A percentile compares a stretch with the other conserved stretches of the same genome.
Evolutionary conservation across 2,329 filamentous ascomycete species (phyloP).

Genomic region (Ophiostoma pallidulum): DNA sequence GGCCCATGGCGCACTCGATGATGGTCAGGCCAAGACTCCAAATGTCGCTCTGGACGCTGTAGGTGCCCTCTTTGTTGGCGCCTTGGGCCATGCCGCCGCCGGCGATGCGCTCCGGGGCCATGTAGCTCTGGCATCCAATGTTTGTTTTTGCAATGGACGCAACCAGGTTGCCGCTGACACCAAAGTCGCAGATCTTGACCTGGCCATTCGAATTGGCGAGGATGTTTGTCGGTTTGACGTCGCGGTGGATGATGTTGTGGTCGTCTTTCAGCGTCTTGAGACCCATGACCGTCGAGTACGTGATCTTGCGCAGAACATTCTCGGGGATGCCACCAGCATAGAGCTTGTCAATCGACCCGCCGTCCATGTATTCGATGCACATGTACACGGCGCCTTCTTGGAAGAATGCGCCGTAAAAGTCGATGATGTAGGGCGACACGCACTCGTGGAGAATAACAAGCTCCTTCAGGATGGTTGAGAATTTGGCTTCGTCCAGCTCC

Average conservation of each 20-base stretch:
- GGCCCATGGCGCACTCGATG: constrained; percentile 89
- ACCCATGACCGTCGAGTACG: constrained; percentile 80
- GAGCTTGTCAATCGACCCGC: constrained; percentile 92
- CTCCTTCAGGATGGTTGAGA: constrained; percentile 95
- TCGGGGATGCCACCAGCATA: constrained; percentile 89
- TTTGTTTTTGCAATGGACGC: constrained; percentile 98
- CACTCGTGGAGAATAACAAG: constrained; percentile 93
- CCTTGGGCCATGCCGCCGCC: constrained; percentile 69
- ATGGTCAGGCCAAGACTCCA: constrained; percentile 93
- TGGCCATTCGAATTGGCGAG: constrained; percentile 82
- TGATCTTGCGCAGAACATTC: constrained; percentile 78
- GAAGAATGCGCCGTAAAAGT: constrained; percentile 98
- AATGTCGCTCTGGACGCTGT: constrained; percentile 95
- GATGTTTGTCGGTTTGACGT: constrained; percentile 99
- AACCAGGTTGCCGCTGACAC: constrained; percentile 90
- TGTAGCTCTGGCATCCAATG: constrained; percentile 98
- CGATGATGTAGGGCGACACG: constrained; percentile 90
- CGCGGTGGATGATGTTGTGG: constrained; percentile 97
- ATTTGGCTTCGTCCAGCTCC: constrained; percentile 93
- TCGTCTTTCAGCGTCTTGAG: constrained; percentile 92
- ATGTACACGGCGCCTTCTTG: constrained; percentile 98
- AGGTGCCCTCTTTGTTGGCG: constrained; percentile 67
- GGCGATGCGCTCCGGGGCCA: constrained; percentile 93
- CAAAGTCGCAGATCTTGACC: constrained; percentile 98
- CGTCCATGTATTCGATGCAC: constrained; percentile 99